Evolutionary conservation across 2,329 filamentous ascomycete species (phyloP).

Genomic region (Apiospora aurea): DNA sequence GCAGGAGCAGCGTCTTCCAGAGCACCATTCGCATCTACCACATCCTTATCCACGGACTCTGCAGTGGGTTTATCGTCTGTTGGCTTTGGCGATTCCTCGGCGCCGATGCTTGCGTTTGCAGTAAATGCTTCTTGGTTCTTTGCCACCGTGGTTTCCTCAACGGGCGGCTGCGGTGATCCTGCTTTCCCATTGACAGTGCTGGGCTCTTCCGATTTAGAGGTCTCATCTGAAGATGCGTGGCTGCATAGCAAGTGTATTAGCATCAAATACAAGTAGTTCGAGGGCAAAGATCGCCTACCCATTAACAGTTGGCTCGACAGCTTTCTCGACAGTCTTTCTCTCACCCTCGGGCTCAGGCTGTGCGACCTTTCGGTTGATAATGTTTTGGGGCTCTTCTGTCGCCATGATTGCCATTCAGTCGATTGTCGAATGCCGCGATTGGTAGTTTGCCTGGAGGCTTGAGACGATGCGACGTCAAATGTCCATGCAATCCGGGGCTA

Average conservation of each 20-base stretch:
- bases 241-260: conserved; percentile 26
- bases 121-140: conserved; percentile 36
- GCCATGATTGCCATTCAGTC: conserved; percentile 42
- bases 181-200: conserved; percentile 36
- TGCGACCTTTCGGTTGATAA: conserved; percentile 34
- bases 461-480: conserved; percentile 4
- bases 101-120: conserved; percentile 33
- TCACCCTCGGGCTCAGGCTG: conserved; percentile 37
- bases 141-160: conserved; percentile 25
- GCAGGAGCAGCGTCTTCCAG: conserved; percentile 27
- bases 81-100: conserved; percentile 31
- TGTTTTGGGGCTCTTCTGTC: conserved; percentile 40
- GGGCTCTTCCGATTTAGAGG: conserved; percentile 29
- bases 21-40: conserved; percentile 32
- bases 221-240: conserved; percentile 32
- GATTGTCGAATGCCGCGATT: conserved; percentile 6
- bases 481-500: conserved; percentile 17
- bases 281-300: conserved; percentile 60
- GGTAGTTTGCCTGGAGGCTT: conserved; percentile 14
- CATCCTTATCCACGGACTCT: conserved; percentile 30
- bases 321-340: conserved; percentile 59
- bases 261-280: background rate
- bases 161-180: conserved; percentile 24
- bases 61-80: background rate
- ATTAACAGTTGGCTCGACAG: conserved; percentile 50